Evolutionary conservation across 495 filamentous ascomycete species (phyloP), one percentile per base, ranked within the genome.

Genomic region (Cetradonia linearis): DNA sequence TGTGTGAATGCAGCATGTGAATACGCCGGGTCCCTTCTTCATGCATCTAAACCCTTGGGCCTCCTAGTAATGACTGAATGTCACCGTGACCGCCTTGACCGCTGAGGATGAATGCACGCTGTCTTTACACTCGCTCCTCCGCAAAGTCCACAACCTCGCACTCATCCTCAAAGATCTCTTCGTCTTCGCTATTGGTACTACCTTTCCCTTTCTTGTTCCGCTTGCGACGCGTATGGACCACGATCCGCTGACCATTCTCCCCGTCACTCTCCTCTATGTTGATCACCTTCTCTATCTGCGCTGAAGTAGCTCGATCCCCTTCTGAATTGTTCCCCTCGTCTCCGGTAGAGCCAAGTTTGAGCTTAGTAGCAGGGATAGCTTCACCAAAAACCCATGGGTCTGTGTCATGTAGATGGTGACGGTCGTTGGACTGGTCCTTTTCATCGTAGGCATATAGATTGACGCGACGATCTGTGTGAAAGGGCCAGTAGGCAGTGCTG

Each of bases 101-200:
- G 50, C 31, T 30, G 20, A 54, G 3, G 18, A 54, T n/a, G 50
- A 54, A 54, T 54, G 50, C 50, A 54, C n/a, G 28, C 50, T 30
- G 33, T 27, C 33, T 54, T 83, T 75, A 92, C 38, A 92, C 88
- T 66, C 88, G 77, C 68, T 94, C 87, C 66, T 86, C 83, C 14
- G 88, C 88, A 81, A 91, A 95, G 74, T 95, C 91, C 65, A 96
- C 76, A 59, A 96, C 87, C 67, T 94, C 91, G 67, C 87, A 92
- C 69, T 93, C 91, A 68, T 96, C 89, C 70, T 96, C 91, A 66
- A 96, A 96, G 71, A 96, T 93, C 4, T 89, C 90, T 40, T 91
- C 87, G 36, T 85, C 87, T 18, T 83, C 81, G 28, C 78, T 79
- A 20, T 36, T 64, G n/a, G 59, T 49, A 59, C 56, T 57, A 42